Conservation (phyloP, 176 grass and related monocot species). For the Eleusine coracana region DNA sequence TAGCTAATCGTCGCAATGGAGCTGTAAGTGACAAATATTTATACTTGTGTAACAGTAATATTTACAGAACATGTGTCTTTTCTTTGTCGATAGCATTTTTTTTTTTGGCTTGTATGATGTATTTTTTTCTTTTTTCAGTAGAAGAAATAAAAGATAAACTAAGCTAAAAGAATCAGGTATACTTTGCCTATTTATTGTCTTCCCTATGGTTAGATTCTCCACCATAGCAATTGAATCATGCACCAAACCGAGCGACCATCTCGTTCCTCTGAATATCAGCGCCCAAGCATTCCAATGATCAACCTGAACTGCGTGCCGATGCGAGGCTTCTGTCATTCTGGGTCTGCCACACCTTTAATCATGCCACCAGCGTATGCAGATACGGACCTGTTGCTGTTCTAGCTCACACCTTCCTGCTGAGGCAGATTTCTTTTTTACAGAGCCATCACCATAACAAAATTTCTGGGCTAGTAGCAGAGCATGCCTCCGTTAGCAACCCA, state of each 20-base stretch:
- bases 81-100: neutral
- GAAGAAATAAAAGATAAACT: constrained; percentile 26
- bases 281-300: neutral
- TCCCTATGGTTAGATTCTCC: constrained; percentile 43
- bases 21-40: constrained; percentile 9
- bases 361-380: neutral
- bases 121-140: neutral
- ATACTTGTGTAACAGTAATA: constrained; percentile 22
- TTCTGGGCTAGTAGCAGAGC: constrained; percentile 65
- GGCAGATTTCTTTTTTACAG: neutral
- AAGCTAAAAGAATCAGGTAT: constrained; percentile 61
- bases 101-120: neutral
- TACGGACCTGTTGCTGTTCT: neutral
- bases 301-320: neutral
- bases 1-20: neutral
- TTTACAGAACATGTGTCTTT: constrained; percentile 34
- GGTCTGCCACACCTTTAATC: neutral
- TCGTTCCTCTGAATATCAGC: neutral
- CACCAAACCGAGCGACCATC: neutral
- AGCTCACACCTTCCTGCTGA: neutral
- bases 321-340: constrained; percentile 15
- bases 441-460: constrained; percentile 8
- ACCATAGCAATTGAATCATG: constrained; percentile 58
- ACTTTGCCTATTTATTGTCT: constrained; percentile 59
- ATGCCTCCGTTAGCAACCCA: constrained; percentile 78